phyloP scores from a whole-genome alignment of 1,139 yeast genomes.

The Hemisphaericaspora lyxosophila region DNA sequence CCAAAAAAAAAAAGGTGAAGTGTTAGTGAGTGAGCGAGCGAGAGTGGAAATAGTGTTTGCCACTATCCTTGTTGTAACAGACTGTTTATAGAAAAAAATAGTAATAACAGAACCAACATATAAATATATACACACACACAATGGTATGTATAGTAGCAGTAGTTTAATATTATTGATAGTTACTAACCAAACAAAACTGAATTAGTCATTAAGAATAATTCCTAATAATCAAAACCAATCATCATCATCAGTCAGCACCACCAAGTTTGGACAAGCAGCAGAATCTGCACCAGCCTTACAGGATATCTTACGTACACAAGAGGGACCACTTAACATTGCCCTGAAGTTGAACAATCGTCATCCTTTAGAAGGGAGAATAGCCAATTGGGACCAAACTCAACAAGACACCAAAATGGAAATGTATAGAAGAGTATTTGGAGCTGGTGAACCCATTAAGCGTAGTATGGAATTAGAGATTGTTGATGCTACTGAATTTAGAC shows the following conservation, averaged over 20 bases:
- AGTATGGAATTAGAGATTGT: slow-evolving; percentile 81
- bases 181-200: background rate
- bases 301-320: slow-evolving; percentile 55
- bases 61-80: too few species aligned
- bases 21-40: too few species aligned
- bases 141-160: background rate
- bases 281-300: slow-evolving; percentile 62
- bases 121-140: background rate
- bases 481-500: slow-evolving; percentile 70
- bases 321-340: slow-evolving; percentile 62
- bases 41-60: too few species aligned
- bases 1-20: slow-evolving; percentile 1
- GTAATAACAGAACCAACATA: too few species aligned
- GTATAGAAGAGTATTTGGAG: slow-evolving; percentile 82
- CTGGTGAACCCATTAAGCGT: slow-evolving; percentile 90
- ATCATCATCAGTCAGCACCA: slow-evolving; percentile 43
- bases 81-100: background rate
- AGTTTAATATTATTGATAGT: too few species aligned
- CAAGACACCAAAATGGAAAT: slow-evolving; percentile 69
- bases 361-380: slow-evolving; percentile 76
- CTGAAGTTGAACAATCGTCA: slow-evolving; percentile 79
- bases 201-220: slow-evolving; percentile 48
- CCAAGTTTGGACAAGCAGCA: slow-evolving; percentile 52
- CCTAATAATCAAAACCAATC: slow-evolving; percentile 46
- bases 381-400: slow-evolving; percentile 80